phyloP scores from a whole-genome alignment of 495 filamentous ascomycete genomes.

The Talaromyces stipitatus region DNA sequence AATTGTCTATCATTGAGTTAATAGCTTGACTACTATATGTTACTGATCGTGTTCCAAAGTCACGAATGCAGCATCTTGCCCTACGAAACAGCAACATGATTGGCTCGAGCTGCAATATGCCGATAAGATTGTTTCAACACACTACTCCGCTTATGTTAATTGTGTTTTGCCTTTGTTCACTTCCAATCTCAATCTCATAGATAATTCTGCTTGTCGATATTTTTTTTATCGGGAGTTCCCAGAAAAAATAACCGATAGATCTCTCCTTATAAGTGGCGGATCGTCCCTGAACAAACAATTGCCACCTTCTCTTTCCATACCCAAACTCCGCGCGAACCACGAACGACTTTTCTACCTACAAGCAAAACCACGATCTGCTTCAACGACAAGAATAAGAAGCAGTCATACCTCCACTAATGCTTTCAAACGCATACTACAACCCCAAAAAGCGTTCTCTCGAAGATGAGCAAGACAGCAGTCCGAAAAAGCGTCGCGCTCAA shows the following conservation, averaged over 20 bases:
- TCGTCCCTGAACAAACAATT: background rate
- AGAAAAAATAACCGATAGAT: background rate
- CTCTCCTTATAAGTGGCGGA: background rate
- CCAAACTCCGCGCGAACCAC: background rate
- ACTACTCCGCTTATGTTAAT: background rate
- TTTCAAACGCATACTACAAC: background rate
- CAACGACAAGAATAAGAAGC: background rate
- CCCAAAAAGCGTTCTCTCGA: background rate
- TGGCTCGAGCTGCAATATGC: background rate
- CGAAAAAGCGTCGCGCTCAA: background rate
- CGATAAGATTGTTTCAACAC: background rate
- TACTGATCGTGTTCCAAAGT: no score
- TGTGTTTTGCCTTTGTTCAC: background rate
- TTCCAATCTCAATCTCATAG: background rate
- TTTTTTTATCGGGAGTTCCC: background rate
- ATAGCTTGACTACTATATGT: no score
- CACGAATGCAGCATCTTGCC: no score
- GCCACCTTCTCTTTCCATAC: background rate
- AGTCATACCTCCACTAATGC: background rate
- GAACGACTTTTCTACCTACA: background rate
- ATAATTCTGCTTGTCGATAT: background rate
- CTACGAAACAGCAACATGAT: no score
- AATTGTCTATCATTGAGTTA: no score
- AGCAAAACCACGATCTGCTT: background rate
- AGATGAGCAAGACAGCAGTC: background rate